Percentiles rank a stretch among this genome's conserved stretches.
phyloP scores from a whole-genome alignment of 1,284 basidiomycete species.

The Entoloma clypeatum region DNA sequence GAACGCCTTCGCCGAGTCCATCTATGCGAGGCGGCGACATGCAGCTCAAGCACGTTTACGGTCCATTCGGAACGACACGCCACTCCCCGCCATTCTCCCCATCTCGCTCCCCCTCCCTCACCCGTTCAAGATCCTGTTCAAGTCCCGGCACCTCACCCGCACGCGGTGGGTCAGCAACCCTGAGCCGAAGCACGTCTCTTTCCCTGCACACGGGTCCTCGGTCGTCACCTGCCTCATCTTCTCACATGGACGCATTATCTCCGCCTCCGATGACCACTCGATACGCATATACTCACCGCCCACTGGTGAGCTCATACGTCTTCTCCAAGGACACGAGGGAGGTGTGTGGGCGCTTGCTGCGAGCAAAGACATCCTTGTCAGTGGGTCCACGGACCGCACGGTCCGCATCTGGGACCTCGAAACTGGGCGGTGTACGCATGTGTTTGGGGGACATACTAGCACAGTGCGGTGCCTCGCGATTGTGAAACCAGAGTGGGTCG shows the following conservation, averaged over 20 bases:
- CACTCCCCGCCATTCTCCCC: slow-evolving; percentile 37
- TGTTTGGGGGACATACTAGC: slow-evolving; percentile 91
- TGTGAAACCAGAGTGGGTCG: slow-evolving; percentile 80
- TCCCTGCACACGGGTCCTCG: slow-evolving; percentile 82
- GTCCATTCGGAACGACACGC: slow-evolving; percentile 2
- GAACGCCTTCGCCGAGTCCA: slow-evolving; percentile 61
- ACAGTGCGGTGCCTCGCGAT: slow-evolving; percentile 91
- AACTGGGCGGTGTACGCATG: slow-evolving; percentile 78
- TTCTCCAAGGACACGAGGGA: slow-evolving; percentile 87
- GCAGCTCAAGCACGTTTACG: slow-evolving; percentile 23
- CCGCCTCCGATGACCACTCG: slow-evolving; percentile 90
- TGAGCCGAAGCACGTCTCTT: slow-evolving; percentile 73
- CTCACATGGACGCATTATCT: slow-evolving; percentile 90
- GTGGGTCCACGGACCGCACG: slow-evolving; percentile 91
- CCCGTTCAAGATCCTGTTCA: slow-evolving; percentile 84
- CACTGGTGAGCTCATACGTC: slow-evolving; percentile 71
- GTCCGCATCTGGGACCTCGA: slow-evolving; percentile 91
- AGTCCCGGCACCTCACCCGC: slow-evolving; percentile 75
- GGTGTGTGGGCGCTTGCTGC: slow-evolving; percentile 93
- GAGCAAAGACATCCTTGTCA: slow-evolving; percentile 83
- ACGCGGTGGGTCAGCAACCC: slow-evolving; percentile 74
- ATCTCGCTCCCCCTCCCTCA: slow-evolving; percentile 63
- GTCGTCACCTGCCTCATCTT: slow-evolving; percentile 95
- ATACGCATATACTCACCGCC: slow-evolving; percentile 88
- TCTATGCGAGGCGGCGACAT: slow-evolving; percentile 54